These are phyloP conservation scores for Mycena indigotica DNA, from an alignment of 768 basidiomycete genomes.

Conservation along the genomic window DNA sequence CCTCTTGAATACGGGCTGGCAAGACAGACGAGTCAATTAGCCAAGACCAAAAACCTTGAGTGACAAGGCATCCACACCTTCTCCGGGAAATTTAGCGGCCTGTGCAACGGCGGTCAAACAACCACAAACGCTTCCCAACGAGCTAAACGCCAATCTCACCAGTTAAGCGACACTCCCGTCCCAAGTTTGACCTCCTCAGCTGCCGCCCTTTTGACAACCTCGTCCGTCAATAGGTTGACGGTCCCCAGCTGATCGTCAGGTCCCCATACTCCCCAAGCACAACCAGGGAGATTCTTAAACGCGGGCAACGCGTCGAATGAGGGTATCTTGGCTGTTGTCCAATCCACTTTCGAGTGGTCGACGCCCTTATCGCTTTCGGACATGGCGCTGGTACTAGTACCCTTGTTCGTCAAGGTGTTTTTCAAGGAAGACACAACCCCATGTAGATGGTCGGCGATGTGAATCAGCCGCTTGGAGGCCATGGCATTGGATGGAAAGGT, in stretches of 20 bases:
- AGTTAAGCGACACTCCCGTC: conserved; percentile 60
- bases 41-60: background rate
- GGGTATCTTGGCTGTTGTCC: conserved; percentile 17
- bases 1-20: conserved; percentile 58
- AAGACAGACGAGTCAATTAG: background rate
- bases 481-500: background rate
- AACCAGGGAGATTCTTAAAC: conserved; percentile 59
- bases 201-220: conserved; percentile 60
- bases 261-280: conserved; percentile 73
- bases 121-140: background rate
- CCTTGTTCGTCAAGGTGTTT: background rate
- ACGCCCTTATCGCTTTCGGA: background rate
- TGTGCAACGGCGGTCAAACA: conserved; percentile 24
- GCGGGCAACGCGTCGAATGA: conserved; percentile 31
- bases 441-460: conserved; percentile 7
- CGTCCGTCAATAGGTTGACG: conserved; percentile 63
- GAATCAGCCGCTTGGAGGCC: conserved; percentile 18
- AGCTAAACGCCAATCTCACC: conserved; percentile 43
- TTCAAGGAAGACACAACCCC: background rate
- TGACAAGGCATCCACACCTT: conserved; percentile 40
- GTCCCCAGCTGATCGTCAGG: conserved; percentile 67
- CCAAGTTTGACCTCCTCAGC: conserved; percentile 63
- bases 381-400: background rate
- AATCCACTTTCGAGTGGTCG: conserved; percentile 7
- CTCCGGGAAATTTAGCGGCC: conserved; percentile 69